These are phyloP conservation scores for Ceratocystis variospora DNA, from an alignment of 2,329 filamentous ascomycete genomes.

Conservation along the genomic window DNA sequence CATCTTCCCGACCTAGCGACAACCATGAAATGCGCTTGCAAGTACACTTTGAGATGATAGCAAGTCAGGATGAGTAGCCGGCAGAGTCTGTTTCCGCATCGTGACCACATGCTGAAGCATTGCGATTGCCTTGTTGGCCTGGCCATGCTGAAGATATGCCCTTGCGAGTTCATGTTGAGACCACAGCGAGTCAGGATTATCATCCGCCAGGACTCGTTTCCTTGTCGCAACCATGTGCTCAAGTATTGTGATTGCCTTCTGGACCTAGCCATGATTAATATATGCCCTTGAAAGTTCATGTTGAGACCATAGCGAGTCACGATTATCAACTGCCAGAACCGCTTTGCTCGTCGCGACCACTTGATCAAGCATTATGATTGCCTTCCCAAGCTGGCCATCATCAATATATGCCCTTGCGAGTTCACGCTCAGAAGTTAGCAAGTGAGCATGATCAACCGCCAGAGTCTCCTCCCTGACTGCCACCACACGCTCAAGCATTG, in stretches of 20 bases:
- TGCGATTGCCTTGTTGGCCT: not conserved
- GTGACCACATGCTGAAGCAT: too few species aligned
- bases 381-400: too few species aligned
- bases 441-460: not conserved
- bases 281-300: not conserved
- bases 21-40: not conserved
- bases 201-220: too few species aligned
- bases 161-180: not conserved
- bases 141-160: not conserved
- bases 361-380: too few species aligned
- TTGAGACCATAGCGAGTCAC: too few species aligned
- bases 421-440: not conserved
- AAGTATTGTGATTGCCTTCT: not conserved
- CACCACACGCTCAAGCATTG: not conserved
- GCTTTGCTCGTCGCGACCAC: too few species aligned
- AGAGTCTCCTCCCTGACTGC: not conserved
- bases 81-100: not conserved
- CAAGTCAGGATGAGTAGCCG: not conserved
- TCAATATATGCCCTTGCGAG: not conserved
- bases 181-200: not conserved
- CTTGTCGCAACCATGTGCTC: not conserved
- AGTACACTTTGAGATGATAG: not conserved
- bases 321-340: too few species aligned
- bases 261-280: not conserved
- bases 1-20: not conserved